Conservation (phyloP, 129 eudicot species). For the Calendula officinalis region DNA sequence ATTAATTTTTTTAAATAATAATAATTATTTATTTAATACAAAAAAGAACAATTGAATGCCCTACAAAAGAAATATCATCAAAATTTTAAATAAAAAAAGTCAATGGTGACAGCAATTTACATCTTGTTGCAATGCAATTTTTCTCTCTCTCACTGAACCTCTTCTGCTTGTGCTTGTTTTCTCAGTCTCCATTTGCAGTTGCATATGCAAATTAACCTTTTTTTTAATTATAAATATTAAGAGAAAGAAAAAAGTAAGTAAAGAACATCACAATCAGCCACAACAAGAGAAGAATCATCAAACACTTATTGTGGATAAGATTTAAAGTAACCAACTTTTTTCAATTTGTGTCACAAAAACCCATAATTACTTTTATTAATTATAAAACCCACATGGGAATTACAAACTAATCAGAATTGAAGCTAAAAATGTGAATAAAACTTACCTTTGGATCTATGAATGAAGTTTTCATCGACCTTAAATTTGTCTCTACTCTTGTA, state of each 20-base stretch:
- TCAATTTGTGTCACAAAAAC: slow-evolving; percentile 26
- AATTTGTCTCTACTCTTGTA: slow-evolving; percentile 43
- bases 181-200: slow-evolving; percentile 54
- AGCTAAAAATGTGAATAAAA: not conserved
- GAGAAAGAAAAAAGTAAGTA: slow-evolving; percentile 10
- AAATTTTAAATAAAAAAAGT: slow-evolving; percentile 20
- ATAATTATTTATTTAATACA: slow-evolving; percentile 4
- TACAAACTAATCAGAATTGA: not conserved
- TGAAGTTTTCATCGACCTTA: slow-evolving; percentile 54
- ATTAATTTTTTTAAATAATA: not conserved
- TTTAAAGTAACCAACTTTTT: slow-evolving; percentile 30
- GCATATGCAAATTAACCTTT: slow-evolving; percentile 35
- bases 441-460: slow-evolving; percentile 48
- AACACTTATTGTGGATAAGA: slow-evolving; percentile 46
- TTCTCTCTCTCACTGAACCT: slow-evolving; percentile 61
- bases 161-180: slow-evolving; percentile 45
- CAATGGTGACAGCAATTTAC: slow-evolving; percentile 48
- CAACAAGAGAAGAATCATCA: slow-evolving; percentile 41
- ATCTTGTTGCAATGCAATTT: slow-evolving; percentile 83
- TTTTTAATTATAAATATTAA: slow-evolving; percentile 27
- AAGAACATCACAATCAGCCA: slow-evolving; percentile 38
- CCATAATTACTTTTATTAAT: slow-evolving; percentile 15
- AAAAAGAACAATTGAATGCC: slow-evolving; percentile 12
- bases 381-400: too few relatives aligned
- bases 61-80: slow-evolving; percentile 16